Conservation (phyloP, 768 basidiomycete genomes). For the Mycena maculata region DNA sequence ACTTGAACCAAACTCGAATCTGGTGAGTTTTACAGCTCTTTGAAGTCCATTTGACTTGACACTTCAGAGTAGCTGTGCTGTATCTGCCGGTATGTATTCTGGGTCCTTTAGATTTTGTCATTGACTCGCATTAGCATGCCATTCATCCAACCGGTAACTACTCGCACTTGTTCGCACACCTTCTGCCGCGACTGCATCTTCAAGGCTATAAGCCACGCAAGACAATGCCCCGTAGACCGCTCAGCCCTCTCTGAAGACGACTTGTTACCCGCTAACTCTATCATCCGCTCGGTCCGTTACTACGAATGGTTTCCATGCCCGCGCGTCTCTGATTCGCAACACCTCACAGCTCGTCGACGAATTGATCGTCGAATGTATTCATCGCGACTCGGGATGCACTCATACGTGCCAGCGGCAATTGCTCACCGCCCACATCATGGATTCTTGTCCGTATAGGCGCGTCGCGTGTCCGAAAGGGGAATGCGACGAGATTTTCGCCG, state of each 20-base stretch:
- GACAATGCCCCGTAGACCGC: conserved; percentile 88
- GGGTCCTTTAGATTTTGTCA: conserved; percentile 15
- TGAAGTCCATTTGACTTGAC: neutral
- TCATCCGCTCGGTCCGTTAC: conserved; percentile 76
- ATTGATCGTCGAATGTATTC: conserved; percentile 77
- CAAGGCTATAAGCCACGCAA: conserved; percentile 73
- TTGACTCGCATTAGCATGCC: conserved; percentile 60
- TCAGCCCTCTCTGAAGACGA: conserved; percentile 70
- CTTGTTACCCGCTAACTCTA: conserved; percentile 74
- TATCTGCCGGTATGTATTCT: conserved; percentile 70
- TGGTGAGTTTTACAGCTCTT: conserved; percentile 48
- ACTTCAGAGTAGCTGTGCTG: conserved; percentile 70
- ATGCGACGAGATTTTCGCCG: conserved; percentile 57
- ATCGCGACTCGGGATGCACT: conserved; percentile 68
- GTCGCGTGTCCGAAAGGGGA: conserved; percentile 61
- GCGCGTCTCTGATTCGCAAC: conserved; percentile 15
- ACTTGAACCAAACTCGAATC: conserved; percentile 72
- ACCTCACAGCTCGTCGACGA: conserved; percentile 81
- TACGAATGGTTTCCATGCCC: neutral
- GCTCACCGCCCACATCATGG: conserved; percentile 69
- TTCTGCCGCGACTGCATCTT: conserved; percentile 88
- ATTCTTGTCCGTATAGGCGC: conserved; percentile 68
- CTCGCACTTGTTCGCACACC: conserved; percentile 82
- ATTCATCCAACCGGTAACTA: conserved; percentile 81
- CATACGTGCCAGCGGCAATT: conserved; percentile 76